phyloP scores from a whole-genome alignment of 2,329 filamentous ascomycete genomes.

The Microcyclosporella mali region DNA sequence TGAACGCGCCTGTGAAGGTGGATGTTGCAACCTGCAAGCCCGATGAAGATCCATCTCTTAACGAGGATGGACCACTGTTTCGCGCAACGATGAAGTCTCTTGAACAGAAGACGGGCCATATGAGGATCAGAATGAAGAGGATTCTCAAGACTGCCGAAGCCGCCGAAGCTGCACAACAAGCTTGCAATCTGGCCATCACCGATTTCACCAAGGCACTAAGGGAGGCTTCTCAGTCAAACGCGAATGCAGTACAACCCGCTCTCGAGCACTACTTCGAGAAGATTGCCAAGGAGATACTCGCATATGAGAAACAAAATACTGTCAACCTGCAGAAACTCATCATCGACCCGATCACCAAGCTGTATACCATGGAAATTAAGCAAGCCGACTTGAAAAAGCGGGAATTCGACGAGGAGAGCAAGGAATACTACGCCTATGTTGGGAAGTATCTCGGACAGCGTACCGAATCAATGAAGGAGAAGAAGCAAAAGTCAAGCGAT shows the following conservation, averaged over 20 bases:
- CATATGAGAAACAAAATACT: constrained; percentile 80
- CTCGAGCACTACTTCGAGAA: constrained; percentile 98
- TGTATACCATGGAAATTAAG: constrained; percentile 96
- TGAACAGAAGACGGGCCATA: constrained; percentile 92
- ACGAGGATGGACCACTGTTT: constrained; percentile 91
- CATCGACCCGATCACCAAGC: constrained; percentile 84
- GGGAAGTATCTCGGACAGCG: constrained; percentile 92
- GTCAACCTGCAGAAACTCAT: constrained; percentile 82
- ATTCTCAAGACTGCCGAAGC: constrained; percentile 91
- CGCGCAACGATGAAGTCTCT: constrained; percentile 93
- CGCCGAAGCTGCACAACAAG: constrained; percentile 69
- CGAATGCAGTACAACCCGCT: constrained; percentile 92
- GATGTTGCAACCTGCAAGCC: constrained; percentile 83
- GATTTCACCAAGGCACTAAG: constrained; percentile 79
- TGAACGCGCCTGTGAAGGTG: constrained; percentile 58
- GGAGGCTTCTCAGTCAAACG: constrained; percentile 84
- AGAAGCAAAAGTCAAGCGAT: constrained; percentile 91
- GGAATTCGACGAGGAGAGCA: constrained; percentile 97
- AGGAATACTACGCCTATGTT: constrained; percentile 95
- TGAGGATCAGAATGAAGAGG: constrained; percentile 92
- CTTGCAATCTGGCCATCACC: constrained; percentile 78
- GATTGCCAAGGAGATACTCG: constrained; percentile 82
- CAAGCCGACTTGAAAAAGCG: constrained; percentile 94
- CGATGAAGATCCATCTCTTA: constrained; percentile 73
- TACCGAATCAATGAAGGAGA: constrained; percentile 92